These are phyloP conservation scores for Penicillium turbatum DNA, from an alignment of 495 filamentous ascomycete species.

Conservation along the genomic window DNA sequence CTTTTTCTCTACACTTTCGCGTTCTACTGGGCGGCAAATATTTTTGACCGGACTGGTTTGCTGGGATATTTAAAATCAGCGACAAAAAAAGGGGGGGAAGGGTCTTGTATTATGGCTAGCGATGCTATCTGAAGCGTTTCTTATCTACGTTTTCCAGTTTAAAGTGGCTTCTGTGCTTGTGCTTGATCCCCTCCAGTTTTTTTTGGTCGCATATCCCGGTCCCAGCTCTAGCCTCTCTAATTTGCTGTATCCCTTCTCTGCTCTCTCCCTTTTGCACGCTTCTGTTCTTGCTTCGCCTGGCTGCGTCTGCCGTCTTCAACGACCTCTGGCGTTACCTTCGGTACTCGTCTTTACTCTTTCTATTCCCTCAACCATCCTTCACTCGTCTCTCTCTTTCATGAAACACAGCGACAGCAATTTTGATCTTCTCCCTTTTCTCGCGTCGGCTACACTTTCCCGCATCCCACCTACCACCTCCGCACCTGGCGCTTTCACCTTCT, in stretches of 20 bases:
- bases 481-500: conserved; percentile 31
- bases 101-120: conserved; percentile 15
- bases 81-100: conserved; percentile 2
- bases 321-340: not conserved
- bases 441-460: conserved; percentile 17
- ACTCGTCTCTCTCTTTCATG: conserved; percentile 22
- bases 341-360: conserved; percentile 13
- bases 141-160: conserved; percentile 12
- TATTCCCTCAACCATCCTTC: conserved; percentile 23
- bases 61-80: conserved; percentile 17
- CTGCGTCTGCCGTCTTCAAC: conserved; percentile 10
- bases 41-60: conserved; percentile 12
- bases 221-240: conserved; percentile 1
- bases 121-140: conserved; percentile 23
- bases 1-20: conserved; percentile 17
- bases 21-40: conserved; percentile 17
- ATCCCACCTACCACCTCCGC: conserved; percentile 12
- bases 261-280: conserved; percentile 9
- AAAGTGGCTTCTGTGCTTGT: conserved; percentile 13
- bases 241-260: not conserved
- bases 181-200: conserved; percentile 8
- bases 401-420: conserved; percentile 23
- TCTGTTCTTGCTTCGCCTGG: conserved; percentile 15
- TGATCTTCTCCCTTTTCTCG: conserved; percentile 19
- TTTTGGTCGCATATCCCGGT: conserved; percentile 4